phyloP scores from a whole-genome alignment of 441 rosid species.

The Euphorbia celastroides region DNA sequence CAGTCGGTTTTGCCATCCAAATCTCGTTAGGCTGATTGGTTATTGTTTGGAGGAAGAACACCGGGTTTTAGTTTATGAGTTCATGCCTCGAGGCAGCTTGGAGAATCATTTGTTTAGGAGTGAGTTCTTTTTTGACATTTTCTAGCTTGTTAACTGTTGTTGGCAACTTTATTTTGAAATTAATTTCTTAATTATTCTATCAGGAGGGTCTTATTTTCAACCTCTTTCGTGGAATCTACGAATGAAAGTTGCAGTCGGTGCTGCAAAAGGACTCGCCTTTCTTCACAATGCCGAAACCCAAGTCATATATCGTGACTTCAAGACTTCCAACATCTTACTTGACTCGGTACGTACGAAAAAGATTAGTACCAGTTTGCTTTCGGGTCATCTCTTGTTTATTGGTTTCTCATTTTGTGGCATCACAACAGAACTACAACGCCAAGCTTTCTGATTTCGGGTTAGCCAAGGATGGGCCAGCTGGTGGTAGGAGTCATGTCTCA shows the following conservation, averaged over 20 bases:
- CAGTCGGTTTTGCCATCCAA: conserved; percentile 61
- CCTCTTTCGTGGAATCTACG: conserved; percentile 75
- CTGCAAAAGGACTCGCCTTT: conserved; percentile 81
- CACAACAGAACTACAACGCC: conserved; percentile 64
- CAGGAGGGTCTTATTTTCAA: conserved; percentile 73
- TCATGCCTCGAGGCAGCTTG: conserved; percentile 83
- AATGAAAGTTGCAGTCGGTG: conserved; percentile 64
- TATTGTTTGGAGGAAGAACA: conserved; percentile 83
- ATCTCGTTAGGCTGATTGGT: conserved; percentile 73
- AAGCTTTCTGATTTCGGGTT: conserved; percentile 90
- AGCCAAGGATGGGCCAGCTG: conserved; percentile 79
- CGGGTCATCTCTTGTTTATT: background rate
- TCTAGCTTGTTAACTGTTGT: background rate
- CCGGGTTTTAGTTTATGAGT: conserved; percentile 69
- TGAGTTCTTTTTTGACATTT: conserved; percentile 24
- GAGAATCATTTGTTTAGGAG: conserved; percentile 81
- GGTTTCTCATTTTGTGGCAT: background rate
- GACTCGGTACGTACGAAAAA: conserved; percentile 47
- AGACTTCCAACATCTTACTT: conserved; percentile 70
- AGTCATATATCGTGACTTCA: conserved; percentile 77
- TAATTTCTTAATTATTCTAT: background rate
- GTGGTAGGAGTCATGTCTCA: conserved; percentile 72
- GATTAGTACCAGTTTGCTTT: background rate
- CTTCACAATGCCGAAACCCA: conserved; percentile 56
- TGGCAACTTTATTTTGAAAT: background rate